Evolutionary conservation across 2,329 filamentous ascomycete species (phyloP).

Genomic region (Stagonosporopsis cucurbitacearum): DNA sequence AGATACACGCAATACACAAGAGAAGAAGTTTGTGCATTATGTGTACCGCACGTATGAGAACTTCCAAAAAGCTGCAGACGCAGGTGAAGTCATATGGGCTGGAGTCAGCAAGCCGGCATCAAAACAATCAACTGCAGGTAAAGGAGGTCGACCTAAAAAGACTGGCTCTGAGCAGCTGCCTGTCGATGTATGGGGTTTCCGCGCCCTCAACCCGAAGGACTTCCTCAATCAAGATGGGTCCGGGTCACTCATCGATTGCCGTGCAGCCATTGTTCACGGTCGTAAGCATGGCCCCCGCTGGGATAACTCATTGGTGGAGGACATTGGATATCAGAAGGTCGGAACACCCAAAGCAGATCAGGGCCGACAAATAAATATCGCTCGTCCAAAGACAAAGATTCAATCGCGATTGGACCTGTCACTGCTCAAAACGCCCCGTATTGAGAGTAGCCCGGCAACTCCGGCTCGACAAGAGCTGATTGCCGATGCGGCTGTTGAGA

Average conservation of each 20-base stretch:
- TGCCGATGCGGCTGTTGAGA: neutral
- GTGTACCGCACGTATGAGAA: conserved; percentile 61
- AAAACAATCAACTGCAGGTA: conserved; percentile 36
- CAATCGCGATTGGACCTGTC: conserved; percentile 1
- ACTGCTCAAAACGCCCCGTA: neutral
- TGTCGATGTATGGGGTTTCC: conserved; percentile 44
- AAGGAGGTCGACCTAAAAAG: conserved; percentile 24
- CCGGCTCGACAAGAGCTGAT: neutral
- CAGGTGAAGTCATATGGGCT: conserved; percentile 60
- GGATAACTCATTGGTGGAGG: conserved; percentile 33
- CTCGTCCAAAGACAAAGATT: neutral
- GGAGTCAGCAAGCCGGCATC: conserved; percentile 52
- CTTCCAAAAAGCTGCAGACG: conserved; percentile 61
- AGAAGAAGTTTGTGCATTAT: conserved; percentile 55
- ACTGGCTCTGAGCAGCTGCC: neutral
- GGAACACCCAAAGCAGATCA: conserved; percentile 6
- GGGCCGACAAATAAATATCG: conserved; percentile 2
- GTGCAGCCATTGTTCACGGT: conserved; percentile 26
- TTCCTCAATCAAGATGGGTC: conserved; percentile 33
- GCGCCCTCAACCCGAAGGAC: conserved; percentile 22
- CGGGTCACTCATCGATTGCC: conserved; percentile 35
- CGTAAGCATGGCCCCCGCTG: conserved; percentile 31
- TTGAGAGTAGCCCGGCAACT: neutral
- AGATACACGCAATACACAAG: conserved; percentile 58
- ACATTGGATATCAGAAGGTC: conserved; percentile 32